Conservation (phyloP, 1,284 basidiomycete species). For the Melampsora americana region DNA sequence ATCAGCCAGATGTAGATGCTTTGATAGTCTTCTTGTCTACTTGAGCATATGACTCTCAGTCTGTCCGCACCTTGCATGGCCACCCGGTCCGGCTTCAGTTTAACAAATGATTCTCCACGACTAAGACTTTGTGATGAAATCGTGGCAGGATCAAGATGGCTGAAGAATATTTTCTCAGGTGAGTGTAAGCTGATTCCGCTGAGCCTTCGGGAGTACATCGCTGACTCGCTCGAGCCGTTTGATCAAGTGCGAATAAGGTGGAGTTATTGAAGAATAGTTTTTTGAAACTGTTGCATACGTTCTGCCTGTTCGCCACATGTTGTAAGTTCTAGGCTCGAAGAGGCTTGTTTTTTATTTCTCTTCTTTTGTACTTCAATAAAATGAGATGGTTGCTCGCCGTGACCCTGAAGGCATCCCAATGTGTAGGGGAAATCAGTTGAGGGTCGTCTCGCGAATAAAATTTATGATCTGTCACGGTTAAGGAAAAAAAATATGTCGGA, state of each 20-base stretch:
- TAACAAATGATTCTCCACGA: constrained; percentile 78
- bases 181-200: constrained; percentile 70
- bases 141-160: constrained; percentile 79
- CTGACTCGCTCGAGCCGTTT: constrained; percentile 68
- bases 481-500: too few relatives aligned
- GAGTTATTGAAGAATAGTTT: constrained; percentile 53
- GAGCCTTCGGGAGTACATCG: constrained; percentile 60
- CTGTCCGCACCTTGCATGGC: constrained; percentile 74
- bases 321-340: not conserved
- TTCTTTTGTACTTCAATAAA: too few relatives aligned
- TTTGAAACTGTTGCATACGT: constrained; percentile 26
- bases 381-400: too few relatives aligned
- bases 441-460: too few relatives aligned
- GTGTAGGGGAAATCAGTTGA: too few relatives aligned
- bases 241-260: constrained; percentile 77
- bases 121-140: constrained; percentile 52
- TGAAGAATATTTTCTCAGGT: constrained; percentile 98
- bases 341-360: too few relatives aligned
- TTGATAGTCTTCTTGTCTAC: not conserved
- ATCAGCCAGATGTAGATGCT: not conserved
- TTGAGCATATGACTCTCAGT: constrained; percentile 17
- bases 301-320: constrained; percentile 8
- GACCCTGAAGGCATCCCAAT: too few relatives aligned
- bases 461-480: too few relatives aligned
- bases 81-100: constrained; percentile 84